phyloP scores from a whole-genome alignment of 345 rosid genomes.

The Triadica sebifera region DNA sequence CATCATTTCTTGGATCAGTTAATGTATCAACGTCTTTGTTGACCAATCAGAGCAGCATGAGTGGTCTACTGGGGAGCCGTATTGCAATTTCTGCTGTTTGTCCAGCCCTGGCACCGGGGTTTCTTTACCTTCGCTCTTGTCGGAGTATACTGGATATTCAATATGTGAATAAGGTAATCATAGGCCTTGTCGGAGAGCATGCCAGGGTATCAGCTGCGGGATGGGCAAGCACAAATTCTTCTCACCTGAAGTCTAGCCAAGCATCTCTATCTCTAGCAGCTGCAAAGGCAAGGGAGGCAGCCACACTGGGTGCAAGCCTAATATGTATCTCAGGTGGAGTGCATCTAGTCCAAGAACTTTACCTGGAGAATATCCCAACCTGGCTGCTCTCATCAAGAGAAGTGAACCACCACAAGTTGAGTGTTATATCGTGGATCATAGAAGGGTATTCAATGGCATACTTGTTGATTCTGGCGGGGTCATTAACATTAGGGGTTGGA shows the following conservation, averaged over 20 bases:
- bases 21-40: constrained; percentile 27
- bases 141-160: constrained; percentile 41
- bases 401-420: constrained; percentile 29
- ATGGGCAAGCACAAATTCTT: constrained; percentile 26
- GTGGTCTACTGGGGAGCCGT: constrained; percentile 45
- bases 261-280: constrained; percentile 44
- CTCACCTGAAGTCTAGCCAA: constrained; percentile 42
- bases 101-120: constrained; percentile 50
- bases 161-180: constrained; percentile 37
- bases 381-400: constrained; percentile 48
- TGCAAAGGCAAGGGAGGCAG: constrained; percentile 51
- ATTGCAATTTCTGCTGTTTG: constrained; percentile 27
- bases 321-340: constrained; percentile 47
- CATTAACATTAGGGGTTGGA: constrained; percentile 42
- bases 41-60: constrained; percentile 37
- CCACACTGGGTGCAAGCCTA: constrained; percentile 58
- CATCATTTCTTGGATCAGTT: constrained; percentile 39
- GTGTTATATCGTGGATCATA: constrained; percentile 31
- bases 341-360: constrained; percentile 45
- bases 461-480: constrained; percentile 39
- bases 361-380: constrained; percentile 50
- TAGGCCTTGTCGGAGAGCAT: constrained; percentile 48
- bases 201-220: constrained; percentile 39
- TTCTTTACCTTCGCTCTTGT: constrained; percentile 56
- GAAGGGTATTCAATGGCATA: constrained; percentile 66